Percentiles rank a stretch among this genome's conserved stretches.
phyloP scores from a whole-genome alignment of 805 yeast species.

The Groenewaldozyma tartarivorans region DNA sequence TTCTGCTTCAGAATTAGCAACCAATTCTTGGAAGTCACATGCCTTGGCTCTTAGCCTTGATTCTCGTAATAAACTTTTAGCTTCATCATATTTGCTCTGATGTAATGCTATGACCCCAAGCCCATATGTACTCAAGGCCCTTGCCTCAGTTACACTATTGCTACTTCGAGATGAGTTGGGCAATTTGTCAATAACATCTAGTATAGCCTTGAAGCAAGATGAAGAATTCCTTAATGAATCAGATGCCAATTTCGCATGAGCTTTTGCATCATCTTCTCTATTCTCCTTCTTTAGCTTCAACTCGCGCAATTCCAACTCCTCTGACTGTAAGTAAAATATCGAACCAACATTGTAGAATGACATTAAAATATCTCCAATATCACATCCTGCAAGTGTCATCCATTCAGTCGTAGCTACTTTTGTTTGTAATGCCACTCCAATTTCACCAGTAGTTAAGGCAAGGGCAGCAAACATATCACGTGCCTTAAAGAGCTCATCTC shows the following conservation, averaged over 20 bases:
- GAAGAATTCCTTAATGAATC: conserved; percentile 23
- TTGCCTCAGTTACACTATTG: conserved; percentile 46
- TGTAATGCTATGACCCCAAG: conserved; percentile 73
- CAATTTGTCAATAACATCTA: conserved; percentile 34
- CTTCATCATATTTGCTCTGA: conserved; percentile 42
- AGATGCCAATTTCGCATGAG: conserved; percentile 9
- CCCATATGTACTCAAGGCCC: conserved; percentile 77
- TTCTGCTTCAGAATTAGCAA: conserved; percentile 58
- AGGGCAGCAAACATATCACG: conserved; percentile 68
- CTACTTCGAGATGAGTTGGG: conserved; percentile 30
- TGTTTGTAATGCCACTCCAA: conserved; percentile 48
- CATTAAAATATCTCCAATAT: conserved; percentile 52
- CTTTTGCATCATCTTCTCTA: conserved; percentile 13
- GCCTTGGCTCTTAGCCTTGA: conserved; percentile 63
- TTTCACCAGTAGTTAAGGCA: conserved; percentile 60
- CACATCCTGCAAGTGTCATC: conserved; percentile 65
- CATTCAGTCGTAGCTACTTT: conserved; percentile 56
- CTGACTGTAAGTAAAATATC: conserved; percentile 57
- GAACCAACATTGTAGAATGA: conserved; percentile 63
- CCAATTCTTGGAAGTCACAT: conserved; percentile 52
- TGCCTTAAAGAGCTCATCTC: conserved; percentile 68
- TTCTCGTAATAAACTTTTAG: conserved; percentile 54
- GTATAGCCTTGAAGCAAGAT: conserved; percentile 35
- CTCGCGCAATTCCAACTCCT: conserved; percentile 46
- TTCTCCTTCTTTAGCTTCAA: conserved; percentile 17